phyloP scores from a whole-genome alignment of 148 eudicot species.

The Polygonum aviculare region DNA sequence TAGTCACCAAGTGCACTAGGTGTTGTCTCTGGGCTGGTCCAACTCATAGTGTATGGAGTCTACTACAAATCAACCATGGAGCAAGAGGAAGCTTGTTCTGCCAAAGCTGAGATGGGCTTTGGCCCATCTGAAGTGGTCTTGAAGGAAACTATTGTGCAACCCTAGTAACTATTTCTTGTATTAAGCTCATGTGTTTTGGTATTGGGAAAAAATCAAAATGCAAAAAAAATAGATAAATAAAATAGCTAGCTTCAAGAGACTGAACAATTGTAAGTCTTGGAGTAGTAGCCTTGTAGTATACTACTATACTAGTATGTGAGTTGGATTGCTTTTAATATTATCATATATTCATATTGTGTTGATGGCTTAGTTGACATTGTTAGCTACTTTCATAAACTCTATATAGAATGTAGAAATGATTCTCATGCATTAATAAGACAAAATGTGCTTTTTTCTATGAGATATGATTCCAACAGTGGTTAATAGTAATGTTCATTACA shows the following conservation, averaged over 20 bases:
- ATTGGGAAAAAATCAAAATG: not conserved
- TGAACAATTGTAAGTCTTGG: no score
- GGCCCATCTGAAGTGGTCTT: not conserved
- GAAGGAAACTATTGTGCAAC: not conserved
- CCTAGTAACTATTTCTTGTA: not conserved
- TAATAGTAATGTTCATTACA: no score
- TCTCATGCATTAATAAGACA: no score
- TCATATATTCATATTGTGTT: not conserved
- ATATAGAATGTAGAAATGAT: no score
- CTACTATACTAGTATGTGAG: no score
- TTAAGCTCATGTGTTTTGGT: not conserved
- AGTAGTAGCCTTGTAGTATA: not conserved
- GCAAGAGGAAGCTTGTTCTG: not conserved
- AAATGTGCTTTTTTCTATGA: no score
- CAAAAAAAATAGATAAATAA: not conserved
- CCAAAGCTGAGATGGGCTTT: slow-evolving; percentile 1
- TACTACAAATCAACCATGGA: slow-evolving; percentile 2
- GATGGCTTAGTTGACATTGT: not conserved
- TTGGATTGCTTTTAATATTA: not conserved
- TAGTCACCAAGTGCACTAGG: slow-evolving; percentile 10
- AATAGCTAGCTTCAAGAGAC: not conserved
- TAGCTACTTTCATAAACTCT: not conserved
- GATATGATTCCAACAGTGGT: no score
- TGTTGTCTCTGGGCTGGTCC: not conserved
- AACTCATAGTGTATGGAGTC: slow-evolving; percentile 11